A percentile compares a stretch with the other conserved stretches of the same genome.
Conservation (phyloP, 352 stramenopile genomes). For the Phytophthora ramorum region DNA sequence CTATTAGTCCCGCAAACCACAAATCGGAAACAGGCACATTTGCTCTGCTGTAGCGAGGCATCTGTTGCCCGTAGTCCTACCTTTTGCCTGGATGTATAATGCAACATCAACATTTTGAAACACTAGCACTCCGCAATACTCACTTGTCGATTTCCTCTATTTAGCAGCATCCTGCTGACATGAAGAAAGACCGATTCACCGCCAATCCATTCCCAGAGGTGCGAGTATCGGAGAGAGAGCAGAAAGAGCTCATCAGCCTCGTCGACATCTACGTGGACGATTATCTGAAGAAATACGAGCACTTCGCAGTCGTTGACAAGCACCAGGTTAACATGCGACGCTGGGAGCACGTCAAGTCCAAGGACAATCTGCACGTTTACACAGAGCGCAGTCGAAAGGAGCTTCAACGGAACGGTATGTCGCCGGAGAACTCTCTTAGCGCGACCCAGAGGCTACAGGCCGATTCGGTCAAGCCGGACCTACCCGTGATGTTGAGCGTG, state of each 20-base stretch:
- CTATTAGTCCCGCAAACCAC: not conserved
- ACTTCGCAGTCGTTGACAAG: conserved; percentile 19
- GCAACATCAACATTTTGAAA: no score
- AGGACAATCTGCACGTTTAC: conserved; percentile 28
- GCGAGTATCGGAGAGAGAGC: conserved; percentile 15
- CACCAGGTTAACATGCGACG: conserved; percentile 25
- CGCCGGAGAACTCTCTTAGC: conserved; percentile 5
- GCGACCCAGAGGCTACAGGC: conserved; percentile 18
- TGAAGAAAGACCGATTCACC: conserved; percentile 22
- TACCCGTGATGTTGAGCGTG: conserved; percentile 27
- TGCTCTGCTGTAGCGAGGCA: not conserved
- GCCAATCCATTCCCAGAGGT: conserved; percentile 19
- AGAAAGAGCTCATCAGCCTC: conserved; percentile 16
- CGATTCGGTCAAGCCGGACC: conserved; percentile 5
- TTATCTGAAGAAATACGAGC: conserved; percentile 30
- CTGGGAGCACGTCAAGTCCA: conserved; percentile 33
- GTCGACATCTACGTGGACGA: conserved; percentile 20
- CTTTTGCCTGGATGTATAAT: no score
- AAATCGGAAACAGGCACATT: not conserved
- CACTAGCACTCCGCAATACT: not conserved
- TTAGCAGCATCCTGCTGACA: not conserved
- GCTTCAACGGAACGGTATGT: conserved; percentile 16
- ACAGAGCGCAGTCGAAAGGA: conserved; percentile 22
- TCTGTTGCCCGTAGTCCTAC: not conserved
- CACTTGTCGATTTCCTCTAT: not conserved